Evolutionary conservation across 2,329 filamentous ascomycete genomes (phyloP).

Genomic region (Ophiostoma sp.): DNA sequence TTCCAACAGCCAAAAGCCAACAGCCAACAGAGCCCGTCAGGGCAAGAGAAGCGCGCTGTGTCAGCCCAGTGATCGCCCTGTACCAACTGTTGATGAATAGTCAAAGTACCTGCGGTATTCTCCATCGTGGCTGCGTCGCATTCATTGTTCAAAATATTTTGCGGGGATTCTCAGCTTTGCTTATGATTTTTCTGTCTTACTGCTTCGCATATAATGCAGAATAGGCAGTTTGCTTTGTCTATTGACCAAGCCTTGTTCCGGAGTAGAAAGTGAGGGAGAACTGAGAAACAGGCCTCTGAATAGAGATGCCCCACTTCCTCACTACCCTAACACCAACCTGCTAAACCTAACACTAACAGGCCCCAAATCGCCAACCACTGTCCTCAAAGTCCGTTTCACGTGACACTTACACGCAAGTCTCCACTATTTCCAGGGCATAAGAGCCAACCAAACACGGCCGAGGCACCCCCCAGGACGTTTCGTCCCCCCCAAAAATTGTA

Average conservation of each 20-base stretch:
- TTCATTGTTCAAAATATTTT: neutral
- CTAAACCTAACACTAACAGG: neutral
- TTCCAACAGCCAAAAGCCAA: too few relatives aligned
- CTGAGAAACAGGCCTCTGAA: neutral
- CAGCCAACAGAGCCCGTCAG: neutral
- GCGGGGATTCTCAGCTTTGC: neutral
- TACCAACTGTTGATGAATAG: neutral
- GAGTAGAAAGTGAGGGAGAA: neutral
- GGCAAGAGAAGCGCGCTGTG: neutral
- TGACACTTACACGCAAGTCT: conserved; percentile 25
- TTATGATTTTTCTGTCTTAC: neutral
- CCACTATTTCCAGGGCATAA: neutral
- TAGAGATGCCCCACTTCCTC: neutral
- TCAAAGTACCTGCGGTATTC: neutral
- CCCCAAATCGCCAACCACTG: neutral
- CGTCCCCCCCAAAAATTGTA: conserved; percentile 11
- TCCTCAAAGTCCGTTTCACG: neutral
- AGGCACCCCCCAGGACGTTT: neutral
- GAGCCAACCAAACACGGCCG: neutral
- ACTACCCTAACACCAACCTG: too few relatives aligned
- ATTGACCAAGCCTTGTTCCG: neutral
- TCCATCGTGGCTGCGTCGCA: neutral
- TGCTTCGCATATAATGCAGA: neutral
- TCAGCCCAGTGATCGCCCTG: neutral
- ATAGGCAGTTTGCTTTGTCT: neutral